These are phyloP conservation scores for Puccinia polysora DNA, from an alignment of 1,284 basidiomycete species.

Conservation along the genomic window DNA sequence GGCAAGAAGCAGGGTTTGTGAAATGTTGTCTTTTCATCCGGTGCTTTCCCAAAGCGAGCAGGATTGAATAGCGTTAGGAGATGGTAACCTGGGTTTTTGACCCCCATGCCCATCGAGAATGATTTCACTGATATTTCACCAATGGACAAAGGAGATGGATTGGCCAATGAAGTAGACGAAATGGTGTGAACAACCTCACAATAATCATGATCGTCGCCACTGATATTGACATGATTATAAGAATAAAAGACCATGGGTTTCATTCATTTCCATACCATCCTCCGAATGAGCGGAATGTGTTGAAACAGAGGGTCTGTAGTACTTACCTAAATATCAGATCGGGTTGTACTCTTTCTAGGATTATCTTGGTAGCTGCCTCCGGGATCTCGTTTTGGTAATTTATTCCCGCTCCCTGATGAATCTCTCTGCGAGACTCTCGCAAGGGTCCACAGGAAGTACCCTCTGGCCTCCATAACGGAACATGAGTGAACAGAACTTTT, in stretches of 20 bases:
- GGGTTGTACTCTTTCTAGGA: slow-evolving; percentile 66
- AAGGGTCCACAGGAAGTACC: slow-evolving; percentile 67
- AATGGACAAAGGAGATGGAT: slow-evolving; percentile 50
- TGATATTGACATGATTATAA: no score
- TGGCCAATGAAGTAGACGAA: slow-evolving; percentile 29
- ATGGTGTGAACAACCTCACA: slow-evolving; percentile 66
- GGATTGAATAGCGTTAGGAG: slow-evolving; percentile 63
- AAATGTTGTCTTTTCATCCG: slow-evolving; percentile 54
- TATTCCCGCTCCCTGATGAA: slow-evolving; percentile 67
- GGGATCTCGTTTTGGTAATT: slow-evolving; percentile 77
- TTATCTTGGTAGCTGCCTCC: slow-evolving; percentile 65
- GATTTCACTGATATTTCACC: slow-evolving; percentile 76
- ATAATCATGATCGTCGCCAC: slow-evolving; percentile 83
- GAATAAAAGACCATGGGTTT: neutral
- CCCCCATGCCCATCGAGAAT: slow-evolving; percentile 72
- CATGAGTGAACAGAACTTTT: slow-evolving; percentile 70
- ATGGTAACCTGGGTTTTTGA: slow-evolving; percentile 75
- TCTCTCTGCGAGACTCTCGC: slow-evolving; percentile 64
- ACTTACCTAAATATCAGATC: slow-evolving; percentile 66
- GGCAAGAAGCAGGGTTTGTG: slow-evolving; percentile 66
- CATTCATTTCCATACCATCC: neutral
- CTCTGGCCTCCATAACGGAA: slow-evolving; percentile 70
- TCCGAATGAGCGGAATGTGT: neutral
- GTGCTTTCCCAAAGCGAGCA: slow-evolving; percentile 54
- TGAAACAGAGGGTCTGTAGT: no score